Base-by-base conservation (phyloP, 78 protist species). In the Pirum gemmata region DNA sequence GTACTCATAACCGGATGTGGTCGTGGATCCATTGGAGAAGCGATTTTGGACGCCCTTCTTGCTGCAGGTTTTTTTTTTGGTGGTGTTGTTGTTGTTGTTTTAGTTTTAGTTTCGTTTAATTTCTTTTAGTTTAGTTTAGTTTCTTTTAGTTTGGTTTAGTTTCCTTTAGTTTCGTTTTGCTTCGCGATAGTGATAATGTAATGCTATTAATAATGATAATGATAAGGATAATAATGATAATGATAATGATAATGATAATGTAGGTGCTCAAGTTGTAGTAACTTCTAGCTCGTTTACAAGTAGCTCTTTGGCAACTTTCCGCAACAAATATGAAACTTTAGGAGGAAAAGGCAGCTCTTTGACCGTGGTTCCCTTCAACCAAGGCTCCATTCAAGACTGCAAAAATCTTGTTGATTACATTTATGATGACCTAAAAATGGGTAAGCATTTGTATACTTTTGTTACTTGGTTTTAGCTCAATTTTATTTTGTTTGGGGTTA, bases 1-100 rank as follows among this genome's bases (percentile, higher is more conserved):
- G 94, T 40, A 40, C 94, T 92, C 72, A 26, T 90, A 40, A 92
- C 94, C 0, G 94, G 94, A 26, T 38, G 86, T 51, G 94, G 93
- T 8, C 0, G 25, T n/a, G 92, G 91, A 61, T 86, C 91, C 41
- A 92, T 92, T 72, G 94, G 91, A 34, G 73, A 1, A 31, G 89
- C 88, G 13, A 0, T 85, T n/a, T 51, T 92, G 2, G 38, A 31
- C 35, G 72, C 0, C 1, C 67, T 90, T 37, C 78, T 92, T 18
- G 75, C 33, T 0, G 92, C 89, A 26, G 89, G n/a, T n/a, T n/a
- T n/a, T n/a, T n/a, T n/a, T n/a, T n/a, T n/a, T n/a, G n/a, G n/a
- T n/a, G n/a, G n/a, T n/a, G n/a, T n/a, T n/a, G n/a, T n/a, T n/a
- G n/a, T n/a, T n/a, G n/a, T n/a, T n/a, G n/a, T n/a, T n/a, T n/a